Base-by-base conservation (phyloP, 2,329 filamentous ascomycete species). In the Phyllosticta citribraziliensis region DNA sequence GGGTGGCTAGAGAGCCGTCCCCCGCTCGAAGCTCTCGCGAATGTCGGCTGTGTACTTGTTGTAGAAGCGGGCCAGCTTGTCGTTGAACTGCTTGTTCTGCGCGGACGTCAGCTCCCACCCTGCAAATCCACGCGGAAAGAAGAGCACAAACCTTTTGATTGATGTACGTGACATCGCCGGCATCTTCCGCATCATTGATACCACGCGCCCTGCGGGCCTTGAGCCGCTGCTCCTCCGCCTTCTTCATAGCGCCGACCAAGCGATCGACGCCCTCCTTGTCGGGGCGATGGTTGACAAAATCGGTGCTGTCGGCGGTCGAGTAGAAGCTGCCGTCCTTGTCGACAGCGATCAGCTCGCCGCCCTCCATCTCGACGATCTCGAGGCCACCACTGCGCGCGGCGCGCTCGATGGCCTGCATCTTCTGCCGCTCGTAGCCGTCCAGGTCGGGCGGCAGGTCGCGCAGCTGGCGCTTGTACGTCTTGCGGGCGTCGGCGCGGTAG, bases 1-100 rank as follows among this genome's bases (percentile, higher is more conserved):
- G 24, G 12, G n/a, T 40, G 40, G 4, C 53, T 60, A 97, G 73
- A 97, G 94, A 83, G 95, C 95, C 3, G 94, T 97, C 19, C 94
- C 94, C 65, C 94, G 84, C 82, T 99, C 94, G 73, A 99, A 99
- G 75, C 89, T 97, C 72, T 99, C 94, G 71, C 94, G 82, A 69
- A 99, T 97, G 74, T 99, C 94, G 33, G 89, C 86, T 54, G 94
- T 99, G 75, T 99, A 99, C 80, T 96, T 96, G 78, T 99, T 94
- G 77, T 99, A 99, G 79, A 97, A 99, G 66, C 94, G 82, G 59
- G 88, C 82, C 74, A 99, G 80, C 79, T 99, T 97, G 79, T 96
- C 87, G 84, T 99, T 99, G 80, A 99, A 99, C 81, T 97, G 91
- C 82, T 97, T 97, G 82, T 99, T 99, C 71, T 66, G 61, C n/a